These are phyloP conservation scores for Nicotiana knightiana DNA, from an alignment of 257 asterid genomes.

Conservation along the genomic window DNA sequence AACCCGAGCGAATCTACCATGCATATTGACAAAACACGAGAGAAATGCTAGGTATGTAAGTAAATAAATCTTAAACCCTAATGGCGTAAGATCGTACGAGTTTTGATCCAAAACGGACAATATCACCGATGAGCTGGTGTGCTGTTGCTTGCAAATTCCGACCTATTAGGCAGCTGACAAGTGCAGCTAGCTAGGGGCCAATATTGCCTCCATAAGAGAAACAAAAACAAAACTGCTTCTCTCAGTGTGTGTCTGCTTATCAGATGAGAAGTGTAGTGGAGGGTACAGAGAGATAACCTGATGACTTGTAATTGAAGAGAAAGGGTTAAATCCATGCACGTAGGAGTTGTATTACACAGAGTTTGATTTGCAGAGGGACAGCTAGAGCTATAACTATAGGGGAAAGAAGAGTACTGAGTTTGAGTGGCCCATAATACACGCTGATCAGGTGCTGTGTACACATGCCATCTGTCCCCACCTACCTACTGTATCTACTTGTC, in stretches of 20 bases:
- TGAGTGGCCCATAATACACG: not conserved
- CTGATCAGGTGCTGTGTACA: not conserved
- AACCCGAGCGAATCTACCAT: no score
- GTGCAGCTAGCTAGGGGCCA: not conserved
- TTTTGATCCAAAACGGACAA: no score
- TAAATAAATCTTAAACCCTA: no score
- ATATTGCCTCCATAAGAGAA: not conserved
- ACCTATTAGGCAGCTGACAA: not conserved
- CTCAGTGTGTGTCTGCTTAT: not conserved
- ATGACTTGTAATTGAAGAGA: constrained; percentile 7
- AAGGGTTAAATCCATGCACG: constrained; percentile 9
- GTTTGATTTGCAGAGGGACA: not conserved
- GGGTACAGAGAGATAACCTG: not conserved
- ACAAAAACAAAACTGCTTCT: not conserved
- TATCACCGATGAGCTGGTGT: no score
- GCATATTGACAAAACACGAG: no score
- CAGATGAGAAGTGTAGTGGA: not conserved
- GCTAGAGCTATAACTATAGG: not conserved
- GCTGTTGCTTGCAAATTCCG: no score
- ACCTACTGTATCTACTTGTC: not conserved
- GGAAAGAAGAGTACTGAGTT: not conserved
- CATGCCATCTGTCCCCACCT: not conserved
- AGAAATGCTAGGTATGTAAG: no score
- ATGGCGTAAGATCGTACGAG: no score
- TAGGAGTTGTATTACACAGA: not conserved